Evolutionary conservation across 108 stramenopile genomes (phyloP).

Genomic region (Nannochloropsis salina): DNA sequence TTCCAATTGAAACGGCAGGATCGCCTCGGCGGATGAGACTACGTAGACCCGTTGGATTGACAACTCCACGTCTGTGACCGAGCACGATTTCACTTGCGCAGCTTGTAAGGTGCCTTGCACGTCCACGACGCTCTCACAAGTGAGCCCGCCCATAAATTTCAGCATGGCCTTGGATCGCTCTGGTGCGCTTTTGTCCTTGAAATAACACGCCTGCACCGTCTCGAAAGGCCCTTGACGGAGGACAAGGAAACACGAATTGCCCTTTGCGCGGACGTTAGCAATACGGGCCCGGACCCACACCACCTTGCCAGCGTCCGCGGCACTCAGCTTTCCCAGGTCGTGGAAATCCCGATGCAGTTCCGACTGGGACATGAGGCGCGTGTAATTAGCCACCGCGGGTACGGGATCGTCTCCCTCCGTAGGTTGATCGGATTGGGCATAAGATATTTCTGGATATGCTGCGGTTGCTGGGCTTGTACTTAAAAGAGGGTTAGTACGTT

Average conservation of each 20-base stretch:
- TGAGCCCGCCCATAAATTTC: conserved; percentile 77
- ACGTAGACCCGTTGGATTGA: conserved; percentile 70
- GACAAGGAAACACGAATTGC: conserved; percentile 88
- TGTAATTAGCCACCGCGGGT: neutral
- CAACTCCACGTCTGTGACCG: conserved; percentile 68
- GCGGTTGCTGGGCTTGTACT: neutral
- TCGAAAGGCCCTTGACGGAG: conserved; percentile 78
- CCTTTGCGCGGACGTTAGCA: conserved; percentile 87
- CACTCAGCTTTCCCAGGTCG: neutral
- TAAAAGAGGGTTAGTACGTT: neutral
- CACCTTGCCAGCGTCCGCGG: neutral
- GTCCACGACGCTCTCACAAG: conserved; percentile 82
- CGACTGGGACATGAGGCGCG: neutral
- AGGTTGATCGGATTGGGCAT: conserved; percentile 17
- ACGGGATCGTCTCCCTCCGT: neutral
- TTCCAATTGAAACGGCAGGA: conserved; percentile 86
- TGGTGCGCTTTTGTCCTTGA: conserved; percentile 85
- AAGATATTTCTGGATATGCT: neutral
- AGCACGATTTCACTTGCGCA: conserved; percentile 56
- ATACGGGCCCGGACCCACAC: conserved; percentile 87
- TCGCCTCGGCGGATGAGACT: conserved; percentile 70
- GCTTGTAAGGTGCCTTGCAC: conserved; percentile 69
- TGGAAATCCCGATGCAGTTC: conserved; percentile 17
- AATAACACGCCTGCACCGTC: conserved; percentile 84
- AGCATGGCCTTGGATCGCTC: conserved; percentile 74